A percentile compares a stretch with the other conserved stretches of the same genome.
phyloP scores from a whole-genome alignment of 2,329 filamentous ascomycete genomes.

The Diaporthe vexans region DNA sequence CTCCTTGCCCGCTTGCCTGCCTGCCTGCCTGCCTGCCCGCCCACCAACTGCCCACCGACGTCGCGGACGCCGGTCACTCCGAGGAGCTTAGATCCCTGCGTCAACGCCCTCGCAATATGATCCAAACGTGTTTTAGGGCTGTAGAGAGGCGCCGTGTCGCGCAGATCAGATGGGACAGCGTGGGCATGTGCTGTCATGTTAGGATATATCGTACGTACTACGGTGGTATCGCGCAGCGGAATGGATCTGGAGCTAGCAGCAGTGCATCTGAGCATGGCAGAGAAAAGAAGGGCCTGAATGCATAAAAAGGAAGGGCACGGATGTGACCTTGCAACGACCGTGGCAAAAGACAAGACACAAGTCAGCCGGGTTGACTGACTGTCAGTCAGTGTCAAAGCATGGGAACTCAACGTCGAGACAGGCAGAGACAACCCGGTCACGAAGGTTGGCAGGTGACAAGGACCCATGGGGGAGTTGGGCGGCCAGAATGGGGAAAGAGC shows the following conservation, averaged over 20 bases:
- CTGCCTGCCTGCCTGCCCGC: neutral
- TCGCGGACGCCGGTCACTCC: conserved; percentile 10
- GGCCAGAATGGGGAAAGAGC: neutral
- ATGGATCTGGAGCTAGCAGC: neutral
- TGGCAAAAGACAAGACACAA: conserved; percentile 28
- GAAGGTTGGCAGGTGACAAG: neutral
- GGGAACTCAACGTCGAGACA: conserved; percentile 2
- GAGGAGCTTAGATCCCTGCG: conserved; percentile 19
- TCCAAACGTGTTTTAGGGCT: conserved; percentile 25
- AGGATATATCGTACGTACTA: neutral
- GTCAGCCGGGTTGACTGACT: neutral
- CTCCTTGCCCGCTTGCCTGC: neutral
- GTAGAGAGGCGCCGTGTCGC: neutral
- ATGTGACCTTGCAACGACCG: conserved; percentile 5
- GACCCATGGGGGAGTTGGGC: neutral
- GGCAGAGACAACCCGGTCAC: neutral
- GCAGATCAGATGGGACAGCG: conserved; percentile 5
- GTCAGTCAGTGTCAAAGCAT: conserved; percentile 4
- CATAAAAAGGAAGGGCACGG: conserved; percentile 7
- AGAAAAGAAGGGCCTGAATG: neutral
- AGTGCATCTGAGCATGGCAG: neutral
- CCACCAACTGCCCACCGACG: neutral
- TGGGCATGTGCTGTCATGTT: neutral
- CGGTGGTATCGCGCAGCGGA: conserved; percentile 6
- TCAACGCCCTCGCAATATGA: conserved; percentile 17